phyloP scores from a whole-genome alignment of 2,329 filamentous ascomycete genomes.

The Sphaerulina musiva region DNA sequence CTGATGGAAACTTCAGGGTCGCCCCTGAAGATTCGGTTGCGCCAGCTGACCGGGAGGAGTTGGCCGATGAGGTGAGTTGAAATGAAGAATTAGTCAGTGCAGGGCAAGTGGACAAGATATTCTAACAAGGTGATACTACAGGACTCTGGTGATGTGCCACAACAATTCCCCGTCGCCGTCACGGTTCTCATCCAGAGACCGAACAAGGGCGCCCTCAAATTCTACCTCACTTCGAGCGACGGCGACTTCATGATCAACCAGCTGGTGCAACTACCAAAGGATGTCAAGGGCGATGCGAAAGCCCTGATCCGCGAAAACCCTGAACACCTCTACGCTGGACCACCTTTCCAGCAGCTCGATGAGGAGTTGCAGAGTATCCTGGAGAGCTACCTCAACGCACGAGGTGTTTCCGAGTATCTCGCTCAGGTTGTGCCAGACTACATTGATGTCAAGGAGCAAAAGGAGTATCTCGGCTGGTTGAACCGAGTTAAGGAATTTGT shows the following conservation, averaged over 20 bases:
- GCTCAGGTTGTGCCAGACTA: slow-evolving; percentile 92
- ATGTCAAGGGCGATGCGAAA: slow-evolving; percentile 60
- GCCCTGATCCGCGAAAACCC: slow-evolving; percentile 58
- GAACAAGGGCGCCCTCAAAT: slow-evolving; percentile 73
- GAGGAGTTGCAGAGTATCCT: slow-evolving; percentile 89
- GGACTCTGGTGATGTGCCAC: slow-evolving; percentile 41
- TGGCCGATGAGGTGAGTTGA: slow-evolving; percentile 47
- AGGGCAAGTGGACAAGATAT: slow-evolving; percentile 33
- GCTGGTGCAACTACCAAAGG: slow-evolving; percentile 75
- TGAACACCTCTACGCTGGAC: slow-evolving; percentile 80
- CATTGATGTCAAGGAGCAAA: slow-evolving; percentile 97
- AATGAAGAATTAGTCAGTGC: background rate
- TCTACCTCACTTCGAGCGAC: slow-evolving; percentile 81
- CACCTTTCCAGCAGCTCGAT: slow-evolving; percentile 88
- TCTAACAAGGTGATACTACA: slow-evolving; percentile 21
- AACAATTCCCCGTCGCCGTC: slow-evolving; percentile 70
- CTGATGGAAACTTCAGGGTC: slow-evolving; percentile 48
- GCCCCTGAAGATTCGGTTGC: slow-evolving; percentile 52
- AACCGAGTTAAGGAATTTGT: slow-evolving; percentile 78
- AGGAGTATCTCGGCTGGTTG: slow-evolving; percentile 89
- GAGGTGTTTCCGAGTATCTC: slow-evolving; percentile 79
- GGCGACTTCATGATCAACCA: slow-evolving; percentile 83
- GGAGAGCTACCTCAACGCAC: slow-evolving; percentile 90
- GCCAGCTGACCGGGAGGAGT: slow-evolving; percentile 52
- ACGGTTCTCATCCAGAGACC: slow-evolving; percentile 86